These are phyloP conservation scores for Fomitopsis schrenkii DNA, from an alignment of 1,284 basidiomycete species.

Conservation along the genomic window DNA sequence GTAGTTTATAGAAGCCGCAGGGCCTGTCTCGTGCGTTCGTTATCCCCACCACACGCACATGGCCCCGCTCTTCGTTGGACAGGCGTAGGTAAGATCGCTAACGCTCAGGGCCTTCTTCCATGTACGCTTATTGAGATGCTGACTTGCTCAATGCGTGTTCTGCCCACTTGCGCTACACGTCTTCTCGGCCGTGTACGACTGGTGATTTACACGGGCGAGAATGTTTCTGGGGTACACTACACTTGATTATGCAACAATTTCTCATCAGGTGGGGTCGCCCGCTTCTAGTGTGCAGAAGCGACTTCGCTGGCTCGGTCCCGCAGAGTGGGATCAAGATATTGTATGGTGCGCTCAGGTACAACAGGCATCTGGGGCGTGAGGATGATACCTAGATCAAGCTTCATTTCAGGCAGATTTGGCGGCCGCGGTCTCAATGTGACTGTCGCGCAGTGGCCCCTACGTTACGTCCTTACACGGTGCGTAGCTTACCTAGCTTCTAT, in stretches of 20 bases:
- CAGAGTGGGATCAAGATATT: not conserved
- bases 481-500: not conserved
- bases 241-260: not conserved
- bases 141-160: not conserved
- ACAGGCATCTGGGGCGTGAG: not conserved
- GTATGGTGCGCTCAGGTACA: not conserved
- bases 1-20: not conserved
- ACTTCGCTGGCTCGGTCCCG: not conserved
- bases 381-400: not conserved
- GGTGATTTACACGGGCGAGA: not conserved
- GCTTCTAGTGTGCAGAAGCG: not conserved
- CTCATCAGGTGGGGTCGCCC: not conserved
- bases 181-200: not conserved
- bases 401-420: not conserved
- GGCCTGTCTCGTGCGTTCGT: constrained; percentile 1
- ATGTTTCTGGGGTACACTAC: not conserved
- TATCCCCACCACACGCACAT: not conserved
- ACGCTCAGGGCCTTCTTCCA: not conserved
- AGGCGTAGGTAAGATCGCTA: constrained; percentile 3
- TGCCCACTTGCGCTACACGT: not conserved
- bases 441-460: not conserved
- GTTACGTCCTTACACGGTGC: not conserved
- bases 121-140: constrained; percentile 2
- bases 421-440: not conserved
- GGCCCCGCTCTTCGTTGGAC: not conserved